phyloP scores from a whole-genome alignment of 2,329 filamentous ascomycete genomes.

The Coleophoma crateriformis region DNA sequence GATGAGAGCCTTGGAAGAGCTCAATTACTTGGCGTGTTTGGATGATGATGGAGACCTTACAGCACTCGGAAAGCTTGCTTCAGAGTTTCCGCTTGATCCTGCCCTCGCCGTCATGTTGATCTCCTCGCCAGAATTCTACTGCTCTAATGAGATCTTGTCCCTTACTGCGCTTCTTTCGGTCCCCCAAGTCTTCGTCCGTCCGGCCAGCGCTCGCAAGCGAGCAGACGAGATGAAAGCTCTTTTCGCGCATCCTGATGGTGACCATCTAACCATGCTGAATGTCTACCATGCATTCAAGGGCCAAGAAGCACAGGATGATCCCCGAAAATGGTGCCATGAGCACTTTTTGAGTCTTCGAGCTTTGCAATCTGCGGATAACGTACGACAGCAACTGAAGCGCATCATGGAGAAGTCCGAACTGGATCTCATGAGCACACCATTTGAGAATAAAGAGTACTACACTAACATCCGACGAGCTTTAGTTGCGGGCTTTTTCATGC shows the following conservation, averaged over 20 bases:
- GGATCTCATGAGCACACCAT: conserved; percentile 81
- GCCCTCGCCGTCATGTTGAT: conserved; percentile 96
- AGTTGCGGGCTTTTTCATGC: conserved; percentile 98
- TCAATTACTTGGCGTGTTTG: conserved; percentile 94
- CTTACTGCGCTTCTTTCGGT: conserved; percentile 92
- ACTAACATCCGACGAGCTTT: conserved; percentile 92
- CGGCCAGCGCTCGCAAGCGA: conserved; percentile 76
- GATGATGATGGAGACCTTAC: conserved; percentile 96
- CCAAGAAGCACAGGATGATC: conserved; percentile 61
- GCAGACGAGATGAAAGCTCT: conserved; percentile 97
- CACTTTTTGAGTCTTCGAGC: conserved; percentile 90
- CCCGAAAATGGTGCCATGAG: conserved; percentile 92
- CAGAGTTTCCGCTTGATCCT: conserved; percentile 92
- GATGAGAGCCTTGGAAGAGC: conserved; percentile 94
- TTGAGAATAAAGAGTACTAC: conserved; percentile 96
- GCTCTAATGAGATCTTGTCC: conserved; percentile 96
- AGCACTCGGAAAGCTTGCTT: conserved; percentile 76
- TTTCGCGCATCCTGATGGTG: conserved; percentile 88
- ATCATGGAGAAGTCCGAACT: conserved; percentile 94
- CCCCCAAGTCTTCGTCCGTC: conserved; percentile 88
- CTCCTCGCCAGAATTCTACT: conserved; percentile 95
- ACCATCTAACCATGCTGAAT: conserved; percentile 94
- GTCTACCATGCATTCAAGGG: conserved; percentile 97
- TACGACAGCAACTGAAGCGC: conserved; percentile 82
- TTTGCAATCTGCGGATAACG: conserved; percentile 88